Evolutionary conservation across 1,139 yeast species (phyloP).

Genomic region (Eremothecium sinecaudum): DNA sequence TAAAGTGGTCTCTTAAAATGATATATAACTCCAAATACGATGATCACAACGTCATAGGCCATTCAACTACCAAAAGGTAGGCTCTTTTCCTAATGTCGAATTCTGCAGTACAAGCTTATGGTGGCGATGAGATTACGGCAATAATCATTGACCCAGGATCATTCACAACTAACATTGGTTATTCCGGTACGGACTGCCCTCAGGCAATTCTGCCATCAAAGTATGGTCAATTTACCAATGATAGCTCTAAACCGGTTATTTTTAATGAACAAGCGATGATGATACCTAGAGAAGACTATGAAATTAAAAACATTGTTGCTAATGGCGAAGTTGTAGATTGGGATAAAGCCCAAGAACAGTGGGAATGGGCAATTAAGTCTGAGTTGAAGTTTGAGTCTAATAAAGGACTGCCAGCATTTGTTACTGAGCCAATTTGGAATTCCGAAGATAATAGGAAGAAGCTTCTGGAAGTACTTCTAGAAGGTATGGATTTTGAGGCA

Average conservation of each 20-base stretch:
- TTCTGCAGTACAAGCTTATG: constrained; percentile 39
- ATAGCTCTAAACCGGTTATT: constrained; percentile 22
- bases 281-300: constrained; percentile 44
- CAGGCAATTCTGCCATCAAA: constrained; percentile 63
- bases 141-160: constrained; percentile 90
- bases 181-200: constrained; percentile 92
- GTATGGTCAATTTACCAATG: constrained; percentile 32
- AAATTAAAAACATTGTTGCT: constrained; percentile 48
- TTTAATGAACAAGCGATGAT: constrained; percentile 49
- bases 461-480: constrained; percentile 69
- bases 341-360: constrained; percentile 68
- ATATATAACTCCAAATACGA: too few species aligned
- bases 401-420: constrained; percentile 34
- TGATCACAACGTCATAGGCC: too few species aligned
- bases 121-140: constrained; percentile 80
- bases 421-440: constrained; percentile 48
- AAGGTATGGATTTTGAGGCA: constrained; percentile 70
- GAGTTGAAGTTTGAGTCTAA: constrained; percentile 22
- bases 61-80: too few species aligned
- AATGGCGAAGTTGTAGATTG: constrained; percentile 59
- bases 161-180: constrained; percentile 72
- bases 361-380: constrained; percentile 41
- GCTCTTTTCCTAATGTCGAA: too few species aligned
- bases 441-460: constrained; percentile 57
- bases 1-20: too few species aligned